phyloP scores from a whole-genome alignment of 2,329 filamentous ascomycete species.

The Diplodia intermedia region DNA sequence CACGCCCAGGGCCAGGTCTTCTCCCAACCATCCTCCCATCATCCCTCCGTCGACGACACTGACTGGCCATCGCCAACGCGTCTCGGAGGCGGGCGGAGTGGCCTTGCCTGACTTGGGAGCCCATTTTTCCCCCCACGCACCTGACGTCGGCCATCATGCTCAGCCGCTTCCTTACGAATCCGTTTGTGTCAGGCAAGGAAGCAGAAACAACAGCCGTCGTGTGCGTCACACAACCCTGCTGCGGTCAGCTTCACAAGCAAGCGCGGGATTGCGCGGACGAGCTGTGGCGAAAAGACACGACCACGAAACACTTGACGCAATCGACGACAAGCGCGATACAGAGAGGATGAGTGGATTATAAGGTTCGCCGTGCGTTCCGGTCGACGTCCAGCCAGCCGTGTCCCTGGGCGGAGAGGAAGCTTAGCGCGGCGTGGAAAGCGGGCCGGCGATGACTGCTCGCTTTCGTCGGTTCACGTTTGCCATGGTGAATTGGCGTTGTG shows the following conservation, averaged over 20 bases:
- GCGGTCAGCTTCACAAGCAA: constrained; percentile 20
- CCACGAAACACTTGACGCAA: not conserved
- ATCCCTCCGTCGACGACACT: not conserved
- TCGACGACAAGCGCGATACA: not conserved
- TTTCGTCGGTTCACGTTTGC: not conserved
- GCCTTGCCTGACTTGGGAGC: not conserved
- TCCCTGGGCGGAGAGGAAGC: not conserved
- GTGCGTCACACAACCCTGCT: constrained; percentile 25
- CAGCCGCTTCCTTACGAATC: constrained; percentile 2
- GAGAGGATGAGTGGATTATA: not conserved
- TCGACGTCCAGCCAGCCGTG: not conserved
- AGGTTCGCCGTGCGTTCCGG: not conserved
- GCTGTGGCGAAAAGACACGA: constrained; percentile 12
- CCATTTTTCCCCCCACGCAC: not conserved
- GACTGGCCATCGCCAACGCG: not conserved
- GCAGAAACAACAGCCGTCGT: not conserved
- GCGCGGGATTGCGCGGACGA: constrained; percentile 11
- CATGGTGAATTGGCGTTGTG: constrained; percentile 5
- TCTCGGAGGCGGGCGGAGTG: constrained; percentile 12
- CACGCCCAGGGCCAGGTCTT: not conserved
- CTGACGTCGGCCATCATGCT: not conserved
- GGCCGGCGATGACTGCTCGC: not conserved
- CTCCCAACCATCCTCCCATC: constrained; percentile 7
- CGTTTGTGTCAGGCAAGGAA: not conserved
- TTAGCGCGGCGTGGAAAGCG: not conserved